phyloP scores from a whole-genome alignment of 2,329 filamentous ascomycete genomes.

The Incumbomyces delicatus region DNA sequence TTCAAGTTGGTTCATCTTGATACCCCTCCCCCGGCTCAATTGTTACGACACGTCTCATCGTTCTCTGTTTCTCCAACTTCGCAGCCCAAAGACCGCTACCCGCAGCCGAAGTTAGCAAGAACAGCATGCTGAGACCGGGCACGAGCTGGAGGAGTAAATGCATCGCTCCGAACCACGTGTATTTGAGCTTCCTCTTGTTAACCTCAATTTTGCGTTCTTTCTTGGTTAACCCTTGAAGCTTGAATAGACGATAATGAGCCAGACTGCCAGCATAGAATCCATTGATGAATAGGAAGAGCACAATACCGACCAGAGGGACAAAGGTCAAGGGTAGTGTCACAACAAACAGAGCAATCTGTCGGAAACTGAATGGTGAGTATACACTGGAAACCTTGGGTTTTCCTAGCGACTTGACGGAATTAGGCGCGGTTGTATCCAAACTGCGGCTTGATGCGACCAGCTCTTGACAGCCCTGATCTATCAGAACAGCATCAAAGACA shows the following conservation, averaged over 20 bases:
- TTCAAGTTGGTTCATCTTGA: constrained; percentile 27
- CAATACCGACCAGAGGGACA: constrained; percentile 70
- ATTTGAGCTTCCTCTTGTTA: constrained; percentile 61
- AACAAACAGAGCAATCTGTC: constrained; percentile 82
- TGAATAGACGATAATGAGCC: constrained; percentile 84
- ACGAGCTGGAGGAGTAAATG: constrained; percentile 79
- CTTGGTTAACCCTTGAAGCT: constrained; percentile 63
- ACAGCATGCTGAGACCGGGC: constrained; percentile 85
- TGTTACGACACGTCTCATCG: constrained; percentile 20
- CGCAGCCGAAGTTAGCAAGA: constrained; percentile 75
- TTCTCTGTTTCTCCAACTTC: constrained; percentile 56
- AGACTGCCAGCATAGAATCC: constrained; percentile 80
- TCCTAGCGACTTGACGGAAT: constrained; percentile 69
- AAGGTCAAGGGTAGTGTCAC: constrained; percentile 75
- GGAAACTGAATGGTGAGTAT: constrained; percentile 79
- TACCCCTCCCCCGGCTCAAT: constrained; percentile 25
- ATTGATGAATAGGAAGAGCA: constrained; percentile 77
- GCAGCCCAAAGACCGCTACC: constrained; percentile 82
- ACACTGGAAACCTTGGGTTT: constrained; percentile 66
- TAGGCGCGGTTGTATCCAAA: constrained; percentile 52
- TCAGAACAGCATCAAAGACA: constrained; percentile 75
- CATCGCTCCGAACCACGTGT: constrained; percentile 85
- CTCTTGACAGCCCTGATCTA: constrained; percentile 61
- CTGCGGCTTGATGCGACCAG: constrained; percentile 59
- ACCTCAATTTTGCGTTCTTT: constrained; percentile 65